Percentiles rank a stretch among this genome's conserved stretches.
phyloP scores from a whole-genome alignment of 805 yeast species.

The Cyberlindnera japonica region DNA sequence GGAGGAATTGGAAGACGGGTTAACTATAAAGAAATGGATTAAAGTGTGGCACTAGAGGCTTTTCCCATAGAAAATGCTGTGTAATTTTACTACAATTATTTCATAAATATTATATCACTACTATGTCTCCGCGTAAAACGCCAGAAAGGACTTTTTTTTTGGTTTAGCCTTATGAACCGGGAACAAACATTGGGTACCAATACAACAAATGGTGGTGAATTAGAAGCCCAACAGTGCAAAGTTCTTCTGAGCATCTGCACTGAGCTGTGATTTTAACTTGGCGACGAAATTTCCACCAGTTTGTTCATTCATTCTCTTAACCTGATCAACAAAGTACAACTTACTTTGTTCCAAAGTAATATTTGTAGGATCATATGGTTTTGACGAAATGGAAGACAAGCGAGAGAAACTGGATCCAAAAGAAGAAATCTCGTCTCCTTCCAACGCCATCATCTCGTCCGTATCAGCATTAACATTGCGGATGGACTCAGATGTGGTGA shows the following conservation, averaged over 20 bases:
- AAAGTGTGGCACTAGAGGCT: conserved; percentile 28
- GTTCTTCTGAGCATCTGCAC: conserved; percentile 16
- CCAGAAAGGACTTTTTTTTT: too few relatives aligned
- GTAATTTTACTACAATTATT: too few relatives aligned
- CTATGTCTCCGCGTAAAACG: too few relatives aligned
- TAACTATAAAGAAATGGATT: conserved; percentile 54
- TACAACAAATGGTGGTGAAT: too few relatives aligned
- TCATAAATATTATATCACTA: too few relatives aligned
- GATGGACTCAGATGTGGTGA: conserved; percentile 36
- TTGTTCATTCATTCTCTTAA: conserved; percentile 19
- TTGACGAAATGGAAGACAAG: conserved; percentile 57
- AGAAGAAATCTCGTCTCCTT: conserved; percentile 67
- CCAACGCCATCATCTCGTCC: conserved; percentile 41
- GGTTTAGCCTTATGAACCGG: too few relatives aligned
- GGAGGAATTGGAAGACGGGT: conserved; percentile 50
- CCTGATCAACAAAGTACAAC: conserved; percentile 18
- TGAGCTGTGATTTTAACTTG: conserved; percentile 20
- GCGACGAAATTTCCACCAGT: conserved; percentile 18
- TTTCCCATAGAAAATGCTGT: too few relatives aligned
- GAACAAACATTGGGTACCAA: too few relatives aligned
- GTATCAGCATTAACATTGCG: conserved; percentile 30
- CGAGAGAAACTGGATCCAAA: conserved; percentile 86
- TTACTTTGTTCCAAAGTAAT: conserved; percentile 18
- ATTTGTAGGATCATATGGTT: conserved; percentile 61
- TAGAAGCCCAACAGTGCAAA: conserved; percentile 19